Base-by-base conservation (phyloP, 106 monocot genomes). In the Amphibolis antarctica region DNA sequence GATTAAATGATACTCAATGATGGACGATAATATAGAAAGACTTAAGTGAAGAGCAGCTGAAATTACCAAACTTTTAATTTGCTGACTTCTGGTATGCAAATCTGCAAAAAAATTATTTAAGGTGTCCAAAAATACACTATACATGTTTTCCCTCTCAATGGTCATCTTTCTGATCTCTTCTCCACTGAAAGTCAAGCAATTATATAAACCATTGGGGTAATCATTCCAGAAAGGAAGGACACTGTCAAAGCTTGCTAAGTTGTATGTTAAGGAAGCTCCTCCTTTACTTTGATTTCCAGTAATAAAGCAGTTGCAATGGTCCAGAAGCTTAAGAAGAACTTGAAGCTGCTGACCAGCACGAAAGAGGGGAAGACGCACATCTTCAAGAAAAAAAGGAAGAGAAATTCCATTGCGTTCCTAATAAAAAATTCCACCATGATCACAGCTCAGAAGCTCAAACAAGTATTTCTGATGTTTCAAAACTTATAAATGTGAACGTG, bases 271-370 rank as follows among this genome's bases (percentile, higher is more conserved):
- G 69, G 59, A 43, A 68, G 54, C 29, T 58, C 51, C 53, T 43
- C 46, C 72, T 36, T 25, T 42, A 28, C 30, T 67, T 31, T 60
- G 14, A 61, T 27, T 28, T 56, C 67, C 68, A 45, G 44, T 29
- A 14, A 68, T 19, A 57, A 66, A 68, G 61, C 64, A 50, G 66
- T 73, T 79, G 63, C 76, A 83, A 17, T 81, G 51, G 24, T 77
- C 75, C 7, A 91, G 69, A 58, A 98, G 64, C 64, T 85, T 91
- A 25, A 85, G 65, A 50, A 98, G 84, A 79, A 91, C 83, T 65
- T 85, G 82, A 72, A 98, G 82, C 56, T 91, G 98, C 50, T 79
- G 82, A 44, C 90, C 98, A 67, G 98, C 74, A 65, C 80, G 77
- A 44, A 98, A 61, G 75, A 98, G 80, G 17, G 82, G 80, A 54